Evolutionary conservation across 169 alveolate species (phyloP), one percentile per base, ranked within the genome.

Genomic region (Eimeria mitis): DNA sequence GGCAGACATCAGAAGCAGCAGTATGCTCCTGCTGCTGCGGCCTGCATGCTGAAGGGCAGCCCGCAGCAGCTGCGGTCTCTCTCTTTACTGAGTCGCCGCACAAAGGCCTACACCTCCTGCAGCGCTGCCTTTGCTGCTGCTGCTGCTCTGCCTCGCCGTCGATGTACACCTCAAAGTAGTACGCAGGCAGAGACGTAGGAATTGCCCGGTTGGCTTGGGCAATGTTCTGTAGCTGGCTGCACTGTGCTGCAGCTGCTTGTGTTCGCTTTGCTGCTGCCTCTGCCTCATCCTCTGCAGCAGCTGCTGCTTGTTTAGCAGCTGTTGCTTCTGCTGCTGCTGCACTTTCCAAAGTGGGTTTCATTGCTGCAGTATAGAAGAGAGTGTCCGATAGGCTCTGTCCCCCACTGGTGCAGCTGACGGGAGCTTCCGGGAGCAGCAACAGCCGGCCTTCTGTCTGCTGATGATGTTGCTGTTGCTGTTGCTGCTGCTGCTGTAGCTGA

Each of bases 101-200:
- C 40, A 28, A 61, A 37, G 68, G 47, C 47, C 49, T 34, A 52
- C 92, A n/a, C 63, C n/a, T 42, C 83, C 83, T 83, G 90, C 76
- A 54, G 54, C 2, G 76, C 28, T 83, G 40, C 59, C 47, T 40
- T 25, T 54, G 34, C 75, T 54, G 59, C 75, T 54, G 90, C 90
- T 54, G 73, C 59, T 54, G 63, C 92, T 87, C 44, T 68, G 25
- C 11, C 28, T 63, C 92, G 28, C 79, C 31, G 25, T 34, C 85
- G n/a, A 85, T 56, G 88, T 87, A 84, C 70, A 95, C 97, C 89
- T 90, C 97, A 78, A 91, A 96, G 94, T 89, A 96, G 44, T 96
- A 95, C 16, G 78, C 96, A 14, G 91, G 96, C 54, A 79, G 88
- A 28, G 95, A 92, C 47, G 68, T 75, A 40, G 91, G 97, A 34